A percentile compares a stretch with the other conserved stretches of the same genome.
Evolutionary conservation across 2,329 filamentous ascomycete species (phyloP).

Genomic region (Didymella lethalis): DNA sequence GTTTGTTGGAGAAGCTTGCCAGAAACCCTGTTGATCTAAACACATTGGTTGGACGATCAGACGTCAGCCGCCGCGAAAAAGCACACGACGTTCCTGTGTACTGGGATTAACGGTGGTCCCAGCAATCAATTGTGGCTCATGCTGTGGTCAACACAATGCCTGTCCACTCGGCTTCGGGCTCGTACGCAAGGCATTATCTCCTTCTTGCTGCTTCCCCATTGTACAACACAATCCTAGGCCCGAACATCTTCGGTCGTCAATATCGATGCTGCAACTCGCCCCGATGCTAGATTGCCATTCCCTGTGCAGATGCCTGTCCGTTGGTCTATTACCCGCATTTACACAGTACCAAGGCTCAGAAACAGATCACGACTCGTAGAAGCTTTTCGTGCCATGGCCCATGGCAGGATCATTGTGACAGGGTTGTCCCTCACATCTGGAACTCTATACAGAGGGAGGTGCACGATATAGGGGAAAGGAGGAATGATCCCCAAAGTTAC

Average conservation of each 20-base stretch:
- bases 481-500: slow-evolving; percentile 25
- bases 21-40: not conserved
- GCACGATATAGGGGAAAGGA: slow-evolving; percentile 30
- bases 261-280: slow-evolving; percentile 27
- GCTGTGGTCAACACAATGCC: slow-evolving; percentile 37
- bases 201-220: slow-evolving; percentile 11
- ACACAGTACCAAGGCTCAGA: not conserved
- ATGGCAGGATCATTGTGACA: slow-evolving; percentile 22
- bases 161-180: slow-evolving; percentile 26
- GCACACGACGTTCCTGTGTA: slow-evolving; percentile 35
- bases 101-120: slow-evolving; percentile 50
- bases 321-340: slow-evolving; percentile 16
- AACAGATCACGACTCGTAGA: slow-evolving; percentile 21
- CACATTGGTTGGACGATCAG: slow-evolving; percentile 21
- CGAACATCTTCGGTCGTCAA: slow-evolving; percentile 23
- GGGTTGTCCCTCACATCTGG: slow-evolving; percentile 25
- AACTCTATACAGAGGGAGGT: slow-evolving; percentile 28
- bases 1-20: slow-evolving; percentile 1
- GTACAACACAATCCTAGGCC: slow-evolving; percentile 22
- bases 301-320: slow-evolving; percentile 21
- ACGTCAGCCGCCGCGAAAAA: slow-evolving; percentile 42
- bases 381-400: slow-evolving; percentile 23
- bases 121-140: slow-evolving; percentile 47
- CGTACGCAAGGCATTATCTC: slow-evolving; percentile 17
- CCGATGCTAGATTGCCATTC: slow-evolving; percentile 25